These are phyloP conservation scores for Fomitopsis palustris DNA, from an alignment of 1,284 basidiomycete species.

Conservation along the genomic window DNA sequence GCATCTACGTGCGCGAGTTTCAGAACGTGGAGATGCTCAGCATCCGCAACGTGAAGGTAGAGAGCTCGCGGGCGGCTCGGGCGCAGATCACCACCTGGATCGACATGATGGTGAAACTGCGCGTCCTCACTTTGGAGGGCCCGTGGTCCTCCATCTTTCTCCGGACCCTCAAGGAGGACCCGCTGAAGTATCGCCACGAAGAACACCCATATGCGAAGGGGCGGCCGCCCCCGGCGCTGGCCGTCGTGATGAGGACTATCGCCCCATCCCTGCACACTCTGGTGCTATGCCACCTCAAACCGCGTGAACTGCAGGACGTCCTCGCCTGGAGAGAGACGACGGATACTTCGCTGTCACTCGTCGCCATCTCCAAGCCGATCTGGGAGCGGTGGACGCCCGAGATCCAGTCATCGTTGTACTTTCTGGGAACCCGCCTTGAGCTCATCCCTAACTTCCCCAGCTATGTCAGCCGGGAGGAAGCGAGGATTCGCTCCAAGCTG, in stretches of 20 bases:
- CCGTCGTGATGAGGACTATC: neutral
- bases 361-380: neutral
- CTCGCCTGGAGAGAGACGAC: neutral
- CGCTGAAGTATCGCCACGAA: neutral
- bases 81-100: conserved; percentile 42
- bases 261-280: neutral
- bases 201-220: neutral
- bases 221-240: neutral
- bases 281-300: neutral
- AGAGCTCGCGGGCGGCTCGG: conserved; percentile 18
- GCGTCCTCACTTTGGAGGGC: conserved; percentile 44
- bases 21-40: conserved; percentile 47
- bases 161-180: conserved; percentile 40
- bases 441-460: neutral
- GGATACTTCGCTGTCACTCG: neutral
- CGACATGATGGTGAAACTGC: conserved; percentile 48
- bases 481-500: neutral
- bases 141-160: conserved; percentile 36
- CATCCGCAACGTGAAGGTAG: conserved; percentile 39
- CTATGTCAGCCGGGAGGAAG: neutral
- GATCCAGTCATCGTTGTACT: neutral
- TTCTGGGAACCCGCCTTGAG: neutral
- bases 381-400: neutral
- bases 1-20: conserved; percentile 40
- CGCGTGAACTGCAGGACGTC: neutral